These are phyloP conservation scores for Chlamydomonas sphaeroides DNA, from an alignment of 139 green algal genomes.

Conservation along the genomic window DNA sequence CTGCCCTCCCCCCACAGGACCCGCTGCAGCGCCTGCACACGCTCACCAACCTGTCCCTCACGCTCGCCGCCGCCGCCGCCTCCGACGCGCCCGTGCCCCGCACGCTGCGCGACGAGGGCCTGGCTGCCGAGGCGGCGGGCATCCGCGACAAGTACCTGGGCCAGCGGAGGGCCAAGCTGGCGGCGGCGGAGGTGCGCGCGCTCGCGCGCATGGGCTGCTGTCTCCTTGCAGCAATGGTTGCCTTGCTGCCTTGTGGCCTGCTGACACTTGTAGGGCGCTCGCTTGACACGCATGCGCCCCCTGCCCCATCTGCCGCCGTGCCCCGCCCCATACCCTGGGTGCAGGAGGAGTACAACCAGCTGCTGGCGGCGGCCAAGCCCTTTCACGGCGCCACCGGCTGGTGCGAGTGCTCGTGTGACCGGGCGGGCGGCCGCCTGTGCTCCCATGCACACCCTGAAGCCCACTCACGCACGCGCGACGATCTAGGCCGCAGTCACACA, in stretches of 20 bases:
- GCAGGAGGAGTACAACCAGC: slow-evolving; percentile 50
- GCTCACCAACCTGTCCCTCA: slow-evolving; percentile 80
- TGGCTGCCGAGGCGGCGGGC: slow-evolving; percentile 56
- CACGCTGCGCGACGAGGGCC: slow-evolving; percentile 70
- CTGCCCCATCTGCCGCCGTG: no score
- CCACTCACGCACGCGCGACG: no score
- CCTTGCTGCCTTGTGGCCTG: no score
- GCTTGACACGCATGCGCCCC: no score
- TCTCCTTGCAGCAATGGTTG: no score
- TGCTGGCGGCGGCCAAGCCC: slow-evolving; percentile 8
- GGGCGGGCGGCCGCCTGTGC: no score
- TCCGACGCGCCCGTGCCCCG: slow-evolving; percentile 38
- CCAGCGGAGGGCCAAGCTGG: slow-evolving; percentile 51
- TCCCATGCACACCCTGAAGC: no score
- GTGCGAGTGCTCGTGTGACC: no score
- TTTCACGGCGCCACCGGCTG: slow-evolving; percentile 24
- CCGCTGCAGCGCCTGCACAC: slow-evolving; percentile 89
- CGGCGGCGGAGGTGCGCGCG: slow-evolving; percentile 35
- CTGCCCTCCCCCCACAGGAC: slow-evolving; percentile 54
- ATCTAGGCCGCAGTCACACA: no score
- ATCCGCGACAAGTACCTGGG: slow-evolving; percentile 69
- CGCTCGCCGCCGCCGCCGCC: slow-evolving; percentile 50
- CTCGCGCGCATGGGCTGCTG: no score
- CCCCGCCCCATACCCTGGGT: no score
- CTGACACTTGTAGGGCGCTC: no score